Evolutionary conservation across 2,329 filamentous ascomycete species (phyloP), one percentile per base, ranked within the genome.

Genomic region (Cladophialophora chaetospira): DNA sequence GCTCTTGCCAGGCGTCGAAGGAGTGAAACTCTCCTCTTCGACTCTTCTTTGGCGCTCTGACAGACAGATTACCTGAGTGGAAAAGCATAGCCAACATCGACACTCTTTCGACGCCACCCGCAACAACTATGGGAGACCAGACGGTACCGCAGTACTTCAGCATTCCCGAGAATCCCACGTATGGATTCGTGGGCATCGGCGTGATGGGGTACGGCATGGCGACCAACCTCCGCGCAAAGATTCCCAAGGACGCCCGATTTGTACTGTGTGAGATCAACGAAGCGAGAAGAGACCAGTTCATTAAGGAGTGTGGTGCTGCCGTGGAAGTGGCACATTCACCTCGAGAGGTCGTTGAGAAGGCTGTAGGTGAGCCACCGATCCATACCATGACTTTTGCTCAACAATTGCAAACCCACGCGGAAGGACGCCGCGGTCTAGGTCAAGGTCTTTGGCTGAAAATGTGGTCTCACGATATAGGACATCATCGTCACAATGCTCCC

Each of bases 171-270:
- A 38, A 51, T 19, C 36, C 48, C 4, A 40, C 38, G 5, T 51
- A 51, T 29, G 48, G 48, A 11, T 51, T 51, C 36, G 48, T 51
- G 11, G 48, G 48, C n/a, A 51, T 51, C 28, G 48, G 48, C 9
- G 48, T 51, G 15, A 51, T 51, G 48, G 48, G 48, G 42, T 51
- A 51, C 21, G 48, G 48, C 25, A 51, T 51, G 48, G 48, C 48
- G 9, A 51, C 17, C 23, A 51, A 51, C 13, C 48, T 51, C 48
- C 48, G 48, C 15, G 25, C 48, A 9, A 51, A 51, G 23, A 51
- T 51, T 15, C 48, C 48, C 15, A 9, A 51, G 17, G 29, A 23
- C 5, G 36, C 48, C 4, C 9, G 17, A 19, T 51, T 51, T 29
- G 48, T 51, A 15, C 48, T 51, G 0, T 51, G 48, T 21, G 48